Conservation (phyloP, 805 yeast genomes). For the Candida dendrica region DNA sequence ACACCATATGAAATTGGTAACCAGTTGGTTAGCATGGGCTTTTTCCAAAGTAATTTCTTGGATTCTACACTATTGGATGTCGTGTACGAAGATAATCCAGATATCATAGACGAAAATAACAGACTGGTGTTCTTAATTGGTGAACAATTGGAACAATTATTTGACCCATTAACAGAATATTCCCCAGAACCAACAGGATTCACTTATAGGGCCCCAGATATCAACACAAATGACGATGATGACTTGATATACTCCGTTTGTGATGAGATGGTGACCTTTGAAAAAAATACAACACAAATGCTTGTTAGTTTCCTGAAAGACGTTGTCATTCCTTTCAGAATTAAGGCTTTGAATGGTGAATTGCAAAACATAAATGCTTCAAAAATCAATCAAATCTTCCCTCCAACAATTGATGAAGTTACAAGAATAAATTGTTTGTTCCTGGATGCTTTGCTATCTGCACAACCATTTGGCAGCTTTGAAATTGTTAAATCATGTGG, state of each 20-base stretch:
- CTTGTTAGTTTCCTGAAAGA: constrained; percentile 72
- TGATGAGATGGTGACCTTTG: constrained; percentile 61
- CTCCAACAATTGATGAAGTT: constrained; percentile 93
- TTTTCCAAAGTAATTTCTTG: constrained; percentile 41
- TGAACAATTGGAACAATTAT: constrained; percentile 77
- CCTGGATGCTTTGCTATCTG: constrained; percentile 63
- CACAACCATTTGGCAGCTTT: constrained; percentile 60
- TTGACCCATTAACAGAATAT: constrained; percentile 85
- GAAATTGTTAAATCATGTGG: constrained; percentile 81
- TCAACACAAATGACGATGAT: constrained; percentile 19
- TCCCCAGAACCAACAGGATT: constrained; percentile 83
- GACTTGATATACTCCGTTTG: constrained; percentile 47
- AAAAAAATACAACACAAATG: constrained; percentile 64
- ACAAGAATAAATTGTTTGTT: constrained; percentile 84
- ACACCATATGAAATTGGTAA: constrained; percentile 54
- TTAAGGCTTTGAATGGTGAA: constrained; percentile 52
- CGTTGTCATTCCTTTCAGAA: constrained; percentile 71
- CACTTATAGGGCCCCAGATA: constrained; percentile 55
- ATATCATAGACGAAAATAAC: constrained; percentile 60
- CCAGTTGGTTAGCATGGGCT: constrained; percentile 48
- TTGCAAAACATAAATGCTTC: constrained; percentile 49
- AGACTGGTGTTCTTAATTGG: constrained; percentile 72
- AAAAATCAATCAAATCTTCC: constrained; percentile 71
- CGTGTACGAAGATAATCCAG: constrained; percentile 51
- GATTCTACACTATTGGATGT: constrained; percentile 63